Percentiles rank a stretch among this genome's conserved stretches.
Evolutionary conservation across 2,329 filamentous ascomycete genomes (phyloP).

Genomic region (Colletotrichum brevisporum): DNA sequence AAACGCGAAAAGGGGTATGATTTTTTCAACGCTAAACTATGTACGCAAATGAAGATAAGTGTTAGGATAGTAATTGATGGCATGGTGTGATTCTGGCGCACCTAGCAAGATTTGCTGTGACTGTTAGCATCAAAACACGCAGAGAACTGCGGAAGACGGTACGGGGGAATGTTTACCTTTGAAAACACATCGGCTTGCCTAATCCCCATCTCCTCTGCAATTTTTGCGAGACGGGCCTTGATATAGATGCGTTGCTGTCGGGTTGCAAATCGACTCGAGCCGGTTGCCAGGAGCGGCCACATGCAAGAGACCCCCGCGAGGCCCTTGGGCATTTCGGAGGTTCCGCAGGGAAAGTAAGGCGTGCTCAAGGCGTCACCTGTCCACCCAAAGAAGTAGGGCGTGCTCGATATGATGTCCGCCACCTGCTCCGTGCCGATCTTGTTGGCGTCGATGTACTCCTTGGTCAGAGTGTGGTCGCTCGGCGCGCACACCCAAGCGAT

Average conservation of each 20-base stretch:
- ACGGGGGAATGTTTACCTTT: constrained; percentile 23
- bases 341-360: constrained; percentile 45
- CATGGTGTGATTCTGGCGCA: constrained; percentile 24
- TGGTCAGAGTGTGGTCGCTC: constrained; percentile 42
- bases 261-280: constrained; percentile 43
- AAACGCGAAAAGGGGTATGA: constrained; percentile 27
- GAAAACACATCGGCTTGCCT: constrained; percentile 45
- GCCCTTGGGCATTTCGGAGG: constrained; percentile 44
- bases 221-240: constrained; percentile 40
- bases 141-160: too few species aligned
- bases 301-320: constrained; percentile 43
- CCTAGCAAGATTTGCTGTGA: constrained; percentile 29
- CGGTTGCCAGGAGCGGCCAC: constrained; percentile 44
- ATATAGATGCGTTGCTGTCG: constrained; percentile 42
- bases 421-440: constrained; percentile 43
- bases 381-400: constrained; percentile 45
- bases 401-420: constrained; percentile 42
- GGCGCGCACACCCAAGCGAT: constrained; percentile 44
- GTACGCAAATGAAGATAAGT: constrained; percentile 32
- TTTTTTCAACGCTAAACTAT: constrained; percentile 30
- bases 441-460: constrained; percentile 42
- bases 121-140: neutral
- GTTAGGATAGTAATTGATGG: constrained; percentile 35
- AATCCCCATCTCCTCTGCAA: constrained; percentile 45
- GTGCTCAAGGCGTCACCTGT: constrained; percentile 43